Evolutionary conservation across 2,329 filamentous ascomycete genomes (phyloP).

Genomic region (Nakataea oryzae): DNA sequence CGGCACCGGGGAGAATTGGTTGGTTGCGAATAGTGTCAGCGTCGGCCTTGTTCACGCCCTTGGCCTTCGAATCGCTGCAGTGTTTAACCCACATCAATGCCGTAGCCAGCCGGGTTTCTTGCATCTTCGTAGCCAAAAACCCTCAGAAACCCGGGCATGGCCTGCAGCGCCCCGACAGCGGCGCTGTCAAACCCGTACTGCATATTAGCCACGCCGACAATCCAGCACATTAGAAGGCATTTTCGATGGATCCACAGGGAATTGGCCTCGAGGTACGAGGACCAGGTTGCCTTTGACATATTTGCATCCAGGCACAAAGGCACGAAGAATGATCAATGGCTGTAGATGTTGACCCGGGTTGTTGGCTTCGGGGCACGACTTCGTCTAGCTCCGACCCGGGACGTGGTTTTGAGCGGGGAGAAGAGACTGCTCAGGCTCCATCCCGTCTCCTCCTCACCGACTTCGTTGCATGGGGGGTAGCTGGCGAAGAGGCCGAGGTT

Average conservation of each 20-base stretch:
- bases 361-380: too few relatives aligned
- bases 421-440: too few relatives aligned
- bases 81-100: constrained; percentile 7
- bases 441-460: too few relatives aligned
- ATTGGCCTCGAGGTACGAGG: not conserved
- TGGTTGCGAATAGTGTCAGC: not conserved
- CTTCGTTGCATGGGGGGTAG: too few relatives aligned
- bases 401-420: too few relatives aligned
- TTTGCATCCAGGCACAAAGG: not conserved
- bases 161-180: not conserved
- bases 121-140: constrained; percentile 13
- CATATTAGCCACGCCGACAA: constrained; percentile 2
- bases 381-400: too few relatives aligned
- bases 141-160: constrained; percentile 19
- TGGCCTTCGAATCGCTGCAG: not conserved
- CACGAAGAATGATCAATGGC: too few relatives aligned
- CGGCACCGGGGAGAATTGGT: constrained; percentile 1
- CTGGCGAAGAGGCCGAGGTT: too few relatives aligned
- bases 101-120: constrained; percentile 16
- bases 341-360: too few relatives aligned
- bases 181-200: constrained; percentile 3
- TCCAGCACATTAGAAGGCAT: constrained; percentile 1
- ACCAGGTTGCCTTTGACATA: not conserved
- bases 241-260: not conserved
- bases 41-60: not conserved